These are phyloP conservation scores for Chlorella ohadii DNA, from an alignment of 139 green algal species.

Conservation along the genomic window DNA sequence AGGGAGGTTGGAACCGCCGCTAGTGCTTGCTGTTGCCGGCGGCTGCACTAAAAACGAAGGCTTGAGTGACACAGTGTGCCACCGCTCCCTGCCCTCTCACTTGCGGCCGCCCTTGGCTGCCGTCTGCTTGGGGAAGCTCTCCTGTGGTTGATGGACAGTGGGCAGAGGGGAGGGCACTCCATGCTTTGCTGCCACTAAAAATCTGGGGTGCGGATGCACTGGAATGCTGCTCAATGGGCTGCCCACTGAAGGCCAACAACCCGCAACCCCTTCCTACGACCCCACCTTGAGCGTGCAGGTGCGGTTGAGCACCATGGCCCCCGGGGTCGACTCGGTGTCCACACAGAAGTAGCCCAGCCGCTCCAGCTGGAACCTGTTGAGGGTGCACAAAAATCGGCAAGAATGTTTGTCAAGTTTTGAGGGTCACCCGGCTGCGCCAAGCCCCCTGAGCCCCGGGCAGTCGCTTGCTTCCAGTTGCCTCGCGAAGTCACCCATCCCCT, in stretches of 20 bases:
- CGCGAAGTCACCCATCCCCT: no score
- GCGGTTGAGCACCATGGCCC: slow-evolving; percentile 89
- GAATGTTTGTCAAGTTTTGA: background rate
- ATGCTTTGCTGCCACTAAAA: no score
- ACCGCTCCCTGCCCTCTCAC: background rate
- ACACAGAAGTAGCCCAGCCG: slow-evolving; percentile 93
- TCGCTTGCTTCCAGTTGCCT: no score
- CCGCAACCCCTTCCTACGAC: no score
- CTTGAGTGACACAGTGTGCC: no score
- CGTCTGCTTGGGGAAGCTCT: slow-evolving; percentile 57
- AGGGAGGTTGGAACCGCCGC: background rate
- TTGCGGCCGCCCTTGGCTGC: slow-evolving; percentile 15
- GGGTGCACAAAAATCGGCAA: slow-evolving; percentile 1
- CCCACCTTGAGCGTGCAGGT: slow-evolving; percentile 83
- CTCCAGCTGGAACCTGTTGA: slow-evolving; percentile 98
- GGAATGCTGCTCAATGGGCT: no score
- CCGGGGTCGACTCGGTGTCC: slow-evolving; percentile 73
- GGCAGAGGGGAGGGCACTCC: no score
- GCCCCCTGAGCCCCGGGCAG: no score
- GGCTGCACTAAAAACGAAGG: no score
- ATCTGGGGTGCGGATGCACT: no score
- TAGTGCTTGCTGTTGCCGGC: background rate
- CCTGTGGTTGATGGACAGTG: slow-evolving; percentile 2
- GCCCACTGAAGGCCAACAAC: no score
- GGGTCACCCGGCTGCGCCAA: no score